Evolutionary conservation across 495 filamentous ascomycete genomes (phyloP), one percentile per base, ranked within the genome.

Genomic region (Xeromyces bisporus): DNA sequence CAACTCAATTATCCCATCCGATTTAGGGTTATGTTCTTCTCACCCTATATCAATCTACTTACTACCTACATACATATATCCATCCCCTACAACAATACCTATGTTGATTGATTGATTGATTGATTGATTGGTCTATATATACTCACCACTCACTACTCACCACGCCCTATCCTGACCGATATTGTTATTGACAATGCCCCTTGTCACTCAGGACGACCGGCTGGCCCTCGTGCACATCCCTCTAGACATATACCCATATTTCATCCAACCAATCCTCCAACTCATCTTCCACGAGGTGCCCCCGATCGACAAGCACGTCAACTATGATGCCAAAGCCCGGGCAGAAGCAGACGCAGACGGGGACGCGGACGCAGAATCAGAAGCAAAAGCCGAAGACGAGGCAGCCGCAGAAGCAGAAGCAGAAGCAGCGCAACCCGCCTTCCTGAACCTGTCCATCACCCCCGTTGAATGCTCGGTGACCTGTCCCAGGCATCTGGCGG

Each of bases 391-490:
- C 13, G 48, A 46, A 11, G 57, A 64, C 44, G n/a, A n/a, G n/a
- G n/a, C n/a, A n/a, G n/a, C n/a, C n/a, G n/a, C n/a, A n/a, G n/a
- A n/a, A n/a, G n/a, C n/a, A n/a, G n/a, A n/a, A n/a, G n/a, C n/a
- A n/a, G n/a, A n/a, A n/a, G n/a, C n/a, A n/a, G 57, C 55, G 3
- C 50, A 42, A 37, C 76, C 83, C 44, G 75, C 76, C 23, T 97
- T 97, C 51, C 64, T 92, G 38, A 96, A 97, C 50, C 74, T 97
- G 43, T 87, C 80, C 24, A 67, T 97, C 41, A 96, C 86, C 0
- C 82, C 86, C 0, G 70, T 89, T 17, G 89, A 94, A 52, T 93
- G 86, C 58, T 93, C 84, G 3, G 67, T 97, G 24, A 84, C 89
- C 29, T 96, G 89, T 53, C 75, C 83, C 18, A 68, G 67, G 36